Evolutionary conservation across 768 basidiomycete genomes (phyloP).

Genomic region (Sarcomyxa edulis): DNA sequence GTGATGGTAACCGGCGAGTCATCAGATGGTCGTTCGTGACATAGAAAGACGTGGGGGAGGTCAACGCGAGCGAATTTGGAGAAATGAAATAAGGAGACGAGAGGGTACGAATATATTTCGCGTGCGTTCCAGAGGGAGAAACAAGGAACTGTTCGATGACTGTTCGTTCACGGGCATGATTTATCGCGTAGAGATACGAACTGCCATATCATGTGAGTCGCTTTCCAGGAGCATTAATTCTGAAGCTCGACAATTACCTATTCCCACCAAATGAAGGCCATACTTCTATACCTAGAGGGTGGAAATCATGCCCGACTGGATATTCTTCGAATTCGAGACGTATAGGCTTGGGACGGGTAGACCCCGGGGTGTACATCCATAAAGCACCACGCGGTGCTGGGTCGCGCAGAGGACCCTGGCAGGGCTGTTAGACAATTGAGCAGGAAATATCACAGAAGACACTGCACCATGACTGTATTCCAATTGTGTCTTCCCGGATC

Average conservation of each 20-base stretch:
- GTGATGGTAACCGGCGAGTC: slow-evolving; percentile 52
- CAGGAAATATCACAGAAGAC: no score
- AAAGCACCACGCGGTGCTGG: slow-evolving; percentile 55
- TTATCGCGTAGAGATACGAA: slow-evolving; percentile 61
- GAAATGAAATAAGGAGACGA: slow-evolving; percentile 52
- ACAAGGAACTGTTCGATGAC: slow-evolving; percentile 67
- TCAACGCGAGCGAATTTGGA: slow-evolving; percentile 63
- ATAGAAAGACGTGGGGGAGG: slow-evolving; percentile 64
- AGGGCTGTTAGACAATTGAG: no score
- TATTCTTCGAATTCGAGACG: slow-evolving; percentile 45
- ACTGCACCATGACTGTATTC: slow-evolving; percentile 81
- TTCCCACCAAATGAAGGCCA: slow-evolving; percentile 45
- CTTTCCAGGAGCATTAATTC: no score
- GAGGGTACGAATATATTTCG: slow-evolving; percentile 56
- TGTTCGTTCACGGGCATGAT: slow-evolving; percentile 58
- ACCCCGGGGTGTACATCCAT: slow-evolving; percentile 42
- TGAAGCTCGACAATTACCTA: no score
- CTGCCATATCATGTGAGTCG: no score
- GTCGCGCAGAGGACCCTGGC: slow-evolving; percentile 59
- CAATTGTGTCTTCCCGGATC: slow-evolving; percentile 54
- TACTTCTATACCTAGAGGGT: slow-evolving; percentile 63
- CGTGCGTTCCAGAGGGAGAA: slow-evolving; percentile 34
- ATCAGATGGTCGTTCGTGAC: slow-evolving; percentile 69
- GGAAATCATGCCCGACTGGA: slow-evolving; percentile 57
- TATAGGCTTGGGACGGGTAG: slow-evolving; percentile 19